Evolutionary conservation across 495 filamentous ascomycete genomes (phyloP), one percentile per base, ranked within the genome.

Genomic region (Cercophora sp.): DNA sequence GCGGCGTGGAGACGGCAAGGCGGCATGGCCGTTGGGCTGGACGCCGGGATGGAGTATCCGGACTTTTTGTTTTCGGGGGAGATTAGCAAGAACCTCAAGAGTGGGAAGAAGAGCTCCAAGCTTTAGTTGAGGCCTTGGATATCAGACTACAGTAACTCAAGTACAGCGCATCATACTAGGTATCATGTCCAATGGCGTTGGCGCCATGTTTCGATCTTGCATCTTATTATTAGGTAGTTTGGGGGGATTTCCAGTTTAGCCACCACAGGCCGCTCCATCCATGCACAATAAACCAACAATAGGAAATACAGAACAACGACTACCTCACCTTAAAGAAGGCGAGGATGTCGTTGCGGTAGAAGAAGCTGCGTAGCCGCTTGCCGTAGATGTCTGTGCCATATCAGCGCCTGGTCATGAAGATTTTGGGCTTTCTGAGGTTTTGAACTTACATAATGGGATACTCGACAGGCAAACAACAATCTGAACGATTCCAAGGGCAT

Each of bases 361-460:
- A 87, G 64, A 87, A 87, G 15, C 74, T 78, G 31, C 89, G 77
- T 49, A 89, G 86, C 55, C 79, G 76, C 69, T 95, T 95, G 5
- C 89, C 89, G 44, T 87, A 85, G 26, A 94, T 70, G 71, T 93
- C 88, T 93, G 58, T 25, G 31, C 11, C 13, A 36, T 51, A 15
- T 11, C 4, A 52, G 8, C 15, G 22, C 13, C 13, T 37, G 5
- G 22, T 44, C 48, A 48, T 26, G 23, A 15, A 27, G 34, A 19
- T 3, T 9, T 18, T 10, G 6, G 37, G 8, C n/a, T n/a, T n/a
- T n/a, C 19, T 1, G 16, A 8, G 26, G 16, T 26, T 23, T 9
- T 16, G 3, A n/a, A 60, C 70, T 63, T 69, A 74, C 71, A 95
- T 85, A 95, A 85, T 5, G 87, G 85, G 53, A 95, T 77, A 45